Percentiles rank a stretch among this genome's conserved stretches.
Conservation (phyloP, 306 rosid genomes). For the Carpinus viminea region DNA sequence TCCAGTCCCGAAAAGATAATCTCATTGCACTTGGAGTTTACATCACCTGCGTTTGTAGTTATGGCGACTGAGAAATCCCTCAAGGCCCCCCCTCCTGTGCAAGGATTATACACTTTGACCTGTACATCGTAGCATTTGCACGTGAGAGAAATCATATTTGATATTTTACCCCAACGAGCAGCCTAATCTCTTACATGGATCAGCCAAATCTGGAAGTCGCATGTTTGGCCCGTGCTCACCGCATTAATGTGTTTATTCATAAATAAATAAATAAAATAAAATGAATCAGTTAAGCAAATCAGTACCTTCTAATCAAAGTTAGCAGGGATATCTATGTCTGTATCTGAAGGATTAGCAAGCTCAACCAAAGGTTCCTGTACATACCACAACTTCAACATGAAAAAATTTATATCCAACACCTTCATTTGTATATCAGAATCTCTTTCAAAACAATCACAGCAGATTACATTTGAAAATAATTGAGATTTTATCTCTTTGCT, state of each 20-base stretch:
- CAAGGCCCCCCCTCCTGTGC: conserved; percentile 18
- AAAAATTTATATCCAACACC: neutral
- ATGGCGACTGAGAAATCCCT: conserved; percentile 27
- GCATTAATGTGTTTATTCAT: no score
- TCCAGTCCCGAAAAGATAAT: conserved; percentile 23
- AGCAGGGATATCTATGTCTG: conserved; percentile 75
- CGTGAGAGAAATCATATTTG: conserved; percentile 21
- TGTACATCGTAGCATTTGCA: conserved; percentile 30
- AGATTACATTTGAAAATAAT: neutral
- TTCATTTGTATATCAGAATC: neutral
- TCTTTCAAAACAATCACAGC: neutral
- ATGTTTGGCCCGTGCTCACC: no score
- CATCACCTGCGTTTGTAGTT: conserved; percentile 23
- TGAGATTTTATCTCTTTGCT: neutral
- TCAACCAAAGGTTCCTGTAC: conserved; percentile 77
- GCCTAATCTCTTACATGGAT: conserved; percentile 26
- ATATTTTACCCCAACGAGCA: neutral
- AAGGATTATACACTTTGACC: conserved; percentile 39
- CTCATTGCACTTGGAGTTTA: conserved; percentile 16
- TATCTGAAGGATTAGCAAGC: conserved; percentile 79
- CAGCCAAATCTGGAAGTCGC: neutral
- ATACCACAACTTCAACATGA: conserved; percentile 29
- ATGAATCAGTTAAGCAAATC: conserved; percentile 29
- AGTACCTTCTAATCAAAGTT: conserved; percentile 82
- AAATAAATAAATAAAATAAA: no score